Conservation (phyloP, 1,139 yeast species). For the Candida sp. region DNA sequence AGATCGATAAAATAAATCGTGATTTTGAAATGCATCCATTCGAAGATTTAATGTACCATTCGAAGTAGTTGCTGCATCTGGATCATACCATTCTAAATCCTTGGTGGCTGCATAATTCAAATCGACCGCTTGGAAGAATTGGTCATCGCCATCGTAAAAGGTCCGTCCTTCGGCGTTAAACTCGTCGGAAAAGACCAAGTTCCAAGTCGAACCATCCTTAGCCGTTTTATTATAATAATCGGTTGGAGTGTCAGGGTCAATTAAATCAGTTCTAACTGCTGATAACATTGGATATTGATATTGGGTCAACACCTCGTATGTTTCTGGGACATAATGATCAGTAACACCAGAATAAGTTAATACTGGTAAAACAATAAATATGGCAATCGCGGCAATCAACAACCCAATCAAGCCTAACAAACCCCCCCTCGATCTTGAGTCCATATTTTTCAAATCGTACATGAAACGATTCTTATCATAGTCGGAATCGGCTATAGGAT, state of each 20-base stretch:
- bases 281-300: slow-evolving; percentile 59
- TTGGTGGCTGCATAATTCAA: slow-evolving; percentile 75
- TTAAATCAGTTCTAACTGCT: slow-evolving; percentile 58
- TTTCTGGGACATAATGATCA: slow-evolving; percentile 23
- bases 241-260: slow-evolving; percentile 80
- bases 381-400: slow-evolving; percentile 53
- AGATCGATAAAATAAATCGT: slow-evolving; percentile 70
- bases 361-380: slow-evolving; percentile 73
- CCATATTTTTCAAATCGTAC: slow-evolving; percentile 59
- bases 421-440: slow-evolving; percentile 56
- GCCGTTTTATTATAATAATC: slow-evolving; percentile 45
- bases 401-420: slow-evolving; percentile 56
- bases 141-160: slow-evolving; percentile 81
- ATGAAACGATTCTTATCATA: slow-evolving; percentile 64
- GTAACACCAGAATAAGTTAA: slow-evolving; percentile 71
- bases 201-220: slow-evolving; percentile 59
- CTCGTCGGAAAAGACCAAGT: slow-evolving; percentile 77
- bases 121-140: slow-evolving; percentile 76
- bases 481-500: slow-evolving; percentile 83
- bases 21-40: slow-evolving; percentile 73
- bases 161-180: slow-evolving; percentile 81
- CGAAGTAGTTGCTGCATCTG: slow-evolving; percentile 71
- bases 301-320: slow-evolving; percentile 46
- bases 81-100: slow-evolving; percentile 87
- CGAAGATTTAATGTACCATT: slow-evolving; percentile 63